Conservation (phyloP, 208 protist species). For the Lotmaria passim region DNA sequence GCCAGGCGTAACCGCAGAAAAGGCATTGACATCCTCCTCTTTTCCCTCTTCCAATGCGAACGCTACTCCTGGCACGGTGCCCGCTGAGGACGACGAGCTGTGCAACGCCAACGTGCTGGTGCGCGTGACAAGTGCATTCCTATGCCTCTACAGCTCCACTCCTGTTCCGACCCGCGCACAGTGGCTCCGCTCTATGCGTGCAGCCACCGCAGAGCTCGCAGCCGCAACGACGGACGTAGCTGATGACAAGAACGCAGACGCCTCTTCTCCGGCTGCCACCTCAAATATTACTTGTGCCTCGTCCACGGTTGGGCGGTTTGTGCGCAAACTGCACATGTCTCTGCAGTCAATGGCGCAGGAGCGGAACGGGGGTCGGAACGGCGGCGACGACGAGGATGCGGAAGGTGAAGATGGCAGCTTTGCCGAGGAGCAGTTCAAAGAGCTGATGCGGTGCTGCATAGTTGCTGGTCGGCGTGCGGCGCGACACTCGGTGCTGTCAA, state of each 20-base stretch:
- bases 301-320: constrained; percentile 1
- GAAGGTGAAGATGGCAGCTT: constrained; percentile 59
- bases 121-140: constrained; percentile 36
- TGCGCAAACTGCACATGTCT: constrained; percentile 15
- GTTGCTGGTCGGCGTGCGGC: constrained; percentile 28
- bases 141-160: constrained; percentile 48
- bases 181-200: constrained; percentile 35
- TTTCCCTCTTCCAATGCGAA: not conserved
- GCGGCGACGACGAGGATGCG: not conserved
- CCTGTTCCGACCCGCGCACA: constrained; percentile 51
- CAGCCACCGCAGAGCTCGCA: not conserved
- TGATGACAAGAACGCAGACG: not conserved
- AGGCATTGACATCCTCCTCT: not conserved
- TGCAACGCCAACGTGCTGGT: constrained; percentile 28
- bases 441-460: constrained; percentile 51
- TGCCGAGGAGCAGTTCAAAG: constrained; percentile 53
- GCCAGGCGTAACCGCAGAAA: not conserved
- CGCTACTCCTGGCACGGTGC: not conserved
- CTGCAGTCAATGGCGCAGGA: not conserved
- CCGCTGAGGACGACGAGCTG: constrained; percentile 1
- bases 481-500: constrained; percentile 15
- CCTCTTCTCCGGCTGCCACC: not conserved
- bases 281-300: not conserved
- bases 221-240: not conserved
- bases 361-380: constrained; percentile 1